A percentile compares a stretch with the other conserved stretches of the same genome.
Evolutionary conservation across 1,284 basidiomycete species (phyloP).

Genomic region (Leccinum subspadiceum): DNA sequence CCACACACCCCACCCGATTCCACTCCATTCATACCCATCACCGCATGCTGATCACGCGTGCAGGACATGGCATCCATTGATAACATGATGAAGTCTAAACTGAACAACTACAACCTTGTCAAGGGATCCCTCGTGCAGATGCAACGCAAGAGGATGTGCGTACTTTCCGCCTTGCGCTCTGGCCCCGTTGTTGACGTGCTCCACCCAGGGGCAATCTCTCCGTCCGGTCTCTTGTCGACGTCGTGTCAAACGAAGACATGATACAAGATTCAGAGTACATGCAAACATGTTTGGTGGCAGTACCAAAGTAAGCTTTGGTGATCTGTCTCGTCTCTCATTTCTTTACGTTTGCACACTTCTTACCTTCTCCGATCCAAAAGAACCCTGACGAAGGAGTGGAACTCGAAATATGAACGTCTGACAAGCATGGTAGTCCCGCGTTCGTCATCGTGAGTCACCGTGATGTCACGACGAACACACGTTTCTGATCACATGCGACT

Average conservation of each 20-base stretch:
- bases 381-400: conserved; percentile 87
- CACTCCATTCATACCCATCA: conserved; percentile 11
- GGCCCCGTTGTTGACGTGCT: conserved; percentile 13
- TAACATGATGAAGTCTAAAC: conserved; percentile 85
- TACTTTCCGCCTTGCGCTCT: conserved; percentile 15
- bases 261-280: conserved; percentile 90
- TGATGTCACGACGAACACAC: conserved; percentile 13
- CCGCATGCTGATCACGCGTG: conserved; percentile 19
- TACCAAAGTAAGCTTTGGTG: conserved; percentile 73
- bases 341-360: conserved; percentile 6
- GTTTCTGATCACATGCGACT: conserved; percentile 23
- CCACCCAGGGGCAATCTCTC: conserved; percentile 85
- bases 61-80: conserved; percentile 92
- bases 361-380: conserved; percentile 42
- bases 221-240: conserved; percentile 80
- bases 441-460: conserved; percentile 70
- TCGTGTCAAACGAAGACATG: conserved; percentile 84
- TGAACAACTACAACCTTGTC: conserved; percentile 90
- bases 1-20: conserved; percentile 6
- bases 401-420: conserved; percentile 84
- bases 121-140: conserved; percentile 93
- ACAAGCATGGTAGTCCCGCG: conserved; percentile 94
- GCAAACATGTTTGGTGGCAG: conserved; percentile 91
- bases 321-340: conserved; percentile 3
- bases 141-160: conserved; percentile 92